Evolutionary conservation across 768 basidiomycete genomes (phyloP).

Genomic region (Leccinum uliginosum): DNA sequence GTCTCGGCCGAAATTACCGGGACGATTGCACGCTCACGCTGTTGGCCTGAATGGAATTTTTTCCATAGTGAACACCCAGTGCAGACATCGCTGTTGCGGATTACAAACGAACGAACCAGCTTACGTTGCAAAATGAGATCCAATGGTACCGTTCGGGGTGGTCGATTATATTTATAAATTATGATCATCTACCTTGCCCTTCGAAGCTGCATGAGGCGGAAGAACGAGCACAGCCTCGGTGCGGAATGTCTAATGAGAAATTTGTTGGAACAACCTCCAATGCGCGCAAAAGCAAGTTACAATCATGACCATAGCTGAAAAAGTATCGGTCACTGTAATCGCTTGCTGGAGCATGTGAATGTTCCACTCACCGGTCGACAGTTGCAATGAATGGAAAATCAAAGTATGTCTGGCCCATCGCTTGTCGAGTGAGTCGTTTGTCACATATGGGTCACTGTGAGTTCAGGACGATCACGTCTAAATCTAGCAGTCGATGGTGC

Average conservation of each 20-base stretch:
- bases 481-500: background rate
- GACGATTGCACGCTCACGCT: no score
- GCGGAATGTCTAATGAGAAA: constrained; percentile 19
- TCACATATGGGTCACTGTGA: background rate
- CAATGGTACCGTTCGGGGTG: background rate
- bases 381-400: background rate
- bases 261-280: constrained; percentile 9
- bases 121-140: background rate
- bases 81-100: constrained; percentile 1
- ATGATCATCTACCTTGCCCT: constrained; percentile 8
- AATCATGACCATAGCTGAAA: background rate
- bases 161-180: constrained; percentile 12
- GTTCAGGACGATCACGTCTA: background rate
- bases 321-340: background rate
- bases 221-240: background rate
- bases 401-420: background rate
- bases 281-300: background rate
- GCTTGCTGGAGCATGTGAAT: background rate
- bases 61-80: constrained; percentile 4
- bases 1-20: constrained; percentile 1
- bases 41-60: no score
- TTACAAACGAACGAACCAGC: background rate
- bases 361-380: background rate
- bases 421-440: background rate
- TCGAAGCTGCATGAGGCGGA: constrained; percentile 15